Evolutionary conservation across 73 alveolate genomes (phyloP), one percentile per base, ranked within the genome.

Genomic region (Paramecium octaurelia): DNA sequence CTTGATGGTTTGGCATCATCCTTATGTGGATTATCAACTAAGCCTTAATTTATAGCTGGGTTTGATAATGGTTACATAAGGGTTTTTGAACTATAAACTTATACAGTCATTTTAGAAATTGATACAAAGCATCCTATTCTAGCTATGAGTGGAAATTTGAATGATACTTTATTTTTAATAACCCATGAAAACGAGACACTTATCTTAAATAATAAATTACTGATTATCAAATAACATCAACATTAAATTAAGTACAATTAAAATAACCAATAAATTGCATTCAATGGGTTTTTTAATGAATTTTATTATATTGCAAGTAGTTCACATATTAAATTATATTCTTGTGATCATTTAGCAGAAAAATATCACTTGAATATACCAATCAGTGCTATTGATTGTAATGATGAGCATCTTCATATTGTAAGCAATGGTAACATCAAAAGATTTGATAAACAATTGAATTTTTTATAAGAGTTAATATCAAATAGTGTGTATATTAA

Each of bases 291-390:
- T 46, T 31, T 31, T 80, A 43, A 42, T 31, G 91, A 80, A 12
- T 80, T 6, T 21, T 80, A 31, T 80, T 80, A 80, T 46, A 80
- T 80, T 3, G 91, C 91, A n/a, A 44, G 58, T 44, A 80, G 57
- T 31, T 34, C 14, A 3, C 73, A 80, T 21, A 80, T 80, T 21
- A 80, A 80, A 48, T 24, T 80, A 20, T 80, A 80, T 44, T 80
- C 91, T 8, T 27, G 27, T 11, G 91, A 80, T 27, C 46, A 34
- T 44, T 21, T 80, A 21, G 8, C 43, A 8, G 91, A 80, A 48
- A 80, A 43, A 80, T 80, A 44, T 44, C 91, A 80, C 8, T 35
- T 80, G n/a, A 80, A 80, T 80, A 80, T 80, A 2, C 91, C 70
- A 2, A 43, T 80, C 8, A 48, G 36, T 80, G 44, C 76, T 21